Conservation (phyloP, 2,329 filamentous ascomycete genomes). For the Aspergillus terreus region DNA sequence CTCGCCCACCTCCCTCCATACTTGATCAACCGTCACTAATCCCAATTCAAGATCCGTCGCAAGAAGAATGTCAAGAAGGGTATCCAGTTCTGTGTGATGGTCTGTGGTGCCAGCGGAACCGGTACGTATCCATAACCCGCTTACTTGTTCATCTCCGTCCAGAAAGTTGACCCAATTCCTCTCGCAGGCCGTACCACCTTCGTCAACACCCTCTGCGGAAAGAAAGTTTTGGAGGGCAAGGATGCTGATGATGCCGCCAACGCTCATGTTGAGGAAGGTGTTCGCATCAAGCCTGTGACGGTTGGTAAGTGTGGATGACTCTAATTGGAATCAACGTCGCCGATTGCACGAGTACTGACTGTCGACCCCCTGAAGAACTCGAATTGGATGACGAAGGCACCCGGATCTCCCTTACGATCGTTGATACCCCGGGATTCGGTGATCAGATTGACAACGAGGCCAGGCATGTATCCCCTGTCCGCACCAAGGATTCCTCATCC, state of each 20-base stretch:
- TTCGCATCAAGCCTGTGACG: slow-evolving; percentile 97
- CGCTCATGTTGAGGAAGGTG: slow-evolving; percentile 91
- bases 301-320: slow-evolving; percentile 64
- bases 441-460: slow-evolving; percentile 99
- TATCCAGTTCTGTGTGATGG: slow-evolving; percentile 99
- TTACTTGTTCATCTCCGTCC: slow-evolving; percentile 4
- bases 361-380: slow-evolving; percentile 59
- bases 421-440: slow-evolving; percentile 96
- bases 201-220: slow-evolving; percentile 97
- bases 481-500: background rate
- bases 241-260: slow-evolving; percentile 85
- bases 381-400: slow-evolving; percentile 98
- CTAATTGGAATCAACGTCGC: background rate
- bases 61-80: slow-evolving; percentile 99
- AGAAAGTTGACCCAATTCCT: slow-evolving; percentile 12
- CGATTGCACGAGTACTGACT: background rate
- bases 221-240: slow-evolving; percentile 85
- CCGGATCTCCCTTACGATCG: slow-evolving; percentile 94
- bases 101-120: slow-evolving; percentile 97
- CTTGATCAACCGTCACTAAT: slow-evolving; percentile 3
- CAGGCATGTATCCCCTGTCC: slow-evolving; percentile 57
- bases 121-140: slow-evolving; percentile 55
- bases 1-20: background rate
- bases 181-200: slow-evolving; percentile 87
- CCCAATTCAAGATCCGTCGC: slow-evolving; percentile 88